phyloP scores from a whole-genome alignment of 139 green algal genomes.

The Chlamydomonas sphaeroides region DNA sequence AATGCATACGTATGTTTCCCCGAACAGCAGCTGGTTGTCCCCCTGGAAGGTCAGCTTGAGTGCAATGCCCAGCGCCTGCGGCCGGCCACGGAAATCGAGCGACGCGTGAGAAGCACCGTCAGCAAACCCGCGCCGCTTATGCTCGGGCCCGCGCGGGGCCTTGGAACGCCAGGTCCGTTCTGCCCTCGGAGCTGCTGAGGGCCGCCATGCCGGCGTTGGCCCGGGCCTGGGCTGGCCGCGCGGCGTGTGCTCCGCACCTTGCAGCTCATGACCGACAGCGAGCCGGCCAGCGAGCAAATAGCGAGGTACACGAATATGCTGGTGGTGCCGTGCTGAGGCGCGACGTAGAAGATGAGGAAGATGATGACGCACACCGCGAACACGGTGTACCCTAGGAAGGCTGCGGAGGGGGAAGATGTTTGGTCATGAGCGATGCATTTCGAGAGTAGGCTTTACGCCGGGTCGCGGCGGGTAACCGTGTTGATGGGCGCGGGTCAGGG shows the following conservation, averaged over 20 bases:
- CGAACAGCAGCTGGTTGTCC: constrained; percentile 88
- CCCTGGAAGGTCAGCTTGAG: constrained; percentile 96
- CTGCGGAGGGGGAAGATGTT: constrained; percentile 56
- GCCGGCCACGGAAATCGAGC: too few species aligned
- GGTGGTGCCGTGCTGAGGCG: constrained; percentile 68
- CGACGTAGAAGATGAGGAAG: constrained; percentile 58
- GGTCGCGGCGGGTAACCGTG: too few species aligned
- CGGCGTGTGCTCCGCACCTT: constrained; percentile 86
- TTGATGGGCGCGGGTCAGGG: too few species aligned
- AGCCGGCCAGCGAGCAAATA: constrained; percentile 96
- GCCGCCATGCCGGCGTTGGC: too few species aligned
- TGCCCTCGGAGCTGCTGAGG: too few species aligned
- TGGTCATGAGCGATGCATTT: too few species aligned
- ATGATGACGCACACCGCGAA: constrained; percentile 64
- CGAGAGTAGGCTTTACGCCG: too few species aligned
- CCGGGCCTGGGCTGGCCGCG: too few species aligned
- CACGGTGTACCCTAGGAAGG: constrained; percentile 86
- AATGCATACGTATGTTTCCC: constrained; percentile 79
- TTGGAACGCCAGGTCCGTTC: too few species aligned
- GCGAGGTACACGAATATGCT: constrained; percentile 94
- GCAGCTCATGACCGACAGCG: constrained; percentile 94
- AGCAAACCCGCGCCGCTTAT: too few species aligned
- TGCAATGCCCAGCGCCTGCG: constrained; percentile 92
- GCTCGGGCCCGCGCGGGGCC: too few species aligned
- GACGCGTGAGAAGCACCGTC: too few species aligned